Evolutionary conservation across 2,329 filamentous ascomycete genomes (phyloP).

Genomic region (Coniosporium tulheliwenetii): DNA sequence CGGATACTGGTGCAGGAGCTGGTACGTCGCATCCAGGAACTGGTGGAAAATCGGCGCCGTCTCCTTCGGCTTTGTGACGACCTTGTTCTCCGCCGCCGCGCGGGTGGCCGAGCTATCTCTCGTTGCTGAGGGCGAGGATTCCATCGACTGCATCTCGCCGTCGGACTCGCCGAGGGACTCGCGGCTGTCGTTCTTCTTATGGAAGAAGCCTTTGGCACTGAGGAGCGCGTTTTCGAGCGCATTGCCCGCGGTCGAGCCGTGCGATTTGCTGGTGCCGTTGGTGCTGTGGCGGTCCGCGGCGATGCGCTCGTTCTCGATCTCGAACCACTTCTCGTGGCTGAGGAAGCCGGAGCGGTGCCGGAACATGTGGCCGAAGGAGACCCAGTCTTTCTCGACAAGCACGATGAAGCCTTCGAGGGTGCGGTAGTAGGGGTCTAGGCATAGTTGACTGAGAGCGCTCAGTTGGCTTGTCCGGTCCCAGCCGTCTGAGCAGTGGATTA

Average conservation of each 20-base stretch:
- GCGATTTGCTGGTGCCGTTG: slow-evolving; percentile 39
- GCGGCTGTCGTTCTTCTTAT: slow-evolving; percentile 55
- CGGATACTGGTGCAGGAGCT: slow-evolving; percentile 72
- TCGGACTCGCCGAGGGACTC: slow-evolving; percentile 49
- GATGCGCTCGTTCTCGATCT: slow-evolving; percentile 64
- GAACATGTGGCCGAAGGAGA: slow-evolving; percentile 97
- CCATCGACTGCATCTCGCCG: slow-evolving; percentile 31
- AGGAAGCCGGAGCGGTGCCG: slow-evolving; percentile 77
- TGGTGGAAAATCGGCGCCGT: slow-evolving; percentile 95
- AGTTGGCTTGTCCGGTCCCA: slow-evolving; percentile 97
- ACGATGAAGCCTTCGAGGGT: slow-evolving; percentile 92
- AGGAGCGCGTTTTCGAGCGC: slow-evolving; percentile 74
- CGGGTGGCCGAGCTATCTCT: slow-evolving; percentile 17
- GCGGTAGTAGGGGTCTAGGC: slow-evolving; percentile 89
- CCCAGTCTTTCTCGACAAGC: slow-evolving; percentile 91
- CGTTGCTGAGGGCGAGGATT: slow-evolving; percentile 29
- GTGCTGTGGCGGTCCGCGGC: slow-evolving; percentile 30
- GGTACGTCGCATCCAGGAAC: slow-evolving; percentile 88
- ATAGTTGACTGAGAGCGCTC: slow-evolving; percentile 78
- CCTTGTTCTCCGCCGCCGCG: slow-evolving; percentile 36
- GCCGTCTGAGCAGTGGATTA: slow-evolving; percentile 96
- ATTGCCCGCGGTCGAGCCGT: slow-evolving; percentile 48
- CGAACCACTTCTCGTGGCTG: slow-evolving; percentile 88
- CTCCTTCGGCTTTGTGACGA: slow-evolving; percentile 72
- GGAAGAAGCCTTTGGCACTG: slow-evolving; percentile 81